These are phyloP conservation scores for Fagus sylvatica DNA, from an alignment of 306 rosid species.

Conservation along the genomic window DNA sequence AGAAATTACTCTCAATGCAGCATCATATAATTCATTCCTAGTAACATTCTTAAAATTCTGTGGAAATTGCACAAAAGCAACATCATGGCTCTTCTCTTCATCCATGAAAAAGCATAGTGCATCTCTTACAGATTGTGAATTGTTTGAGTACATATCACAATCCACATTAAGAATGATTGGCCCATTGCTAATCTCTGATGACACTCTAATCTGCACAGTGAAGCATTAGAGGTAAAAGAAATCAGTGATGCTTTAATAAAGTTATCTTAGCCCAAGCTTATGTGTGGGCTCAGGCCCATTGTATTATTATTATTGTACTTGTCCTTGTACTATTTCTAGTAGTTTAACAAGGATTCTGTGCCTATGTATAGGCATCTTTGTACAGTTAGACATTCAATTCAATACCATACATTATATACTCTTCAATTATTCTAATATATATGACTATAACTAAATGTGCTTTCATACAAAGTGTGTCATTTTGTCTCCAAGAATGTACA, in stretches of 20 bases:
- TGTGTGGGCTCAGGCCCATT: too few species aligned
- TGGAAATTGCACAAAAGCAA: conserved; percentile 79
- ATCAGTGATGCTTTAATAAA: too few species aligned
- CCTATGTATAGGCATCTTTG: too few species aligned
- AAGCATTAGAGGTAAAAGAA: background rate
- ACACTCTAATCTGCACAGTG: conserved; percentile 67
- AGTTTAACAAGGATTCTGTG: too few species aligned
- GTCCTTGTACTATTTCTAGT: too few species aligned
- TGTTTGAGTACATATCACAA: conserved; percentile 88
- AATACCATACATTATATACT: too few species aligned
- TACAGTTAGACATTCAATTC: too few species aligned
- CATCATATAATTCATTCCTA: conserved; percentile 60
- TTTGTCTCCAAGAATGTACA: background rate
- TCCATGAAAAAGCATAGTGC: conserved; percentile 85
- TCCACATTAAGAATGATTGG: conserved; percentile 70
- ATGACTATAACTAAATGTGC: background rate
- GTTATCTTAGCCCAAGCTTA: too few species aligned
- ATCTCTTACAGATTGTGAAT: conserved; percentile 59
- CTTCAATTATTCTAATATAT: too few species aligned
- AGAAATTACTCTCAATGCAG: background rate
- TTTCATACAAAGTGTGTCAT: background rate
- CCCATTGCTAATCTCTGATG: conserved; percentile 81
- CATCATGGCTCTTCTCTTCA: conserved; percentile 64
- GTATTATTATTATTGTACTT: too few species aligned
- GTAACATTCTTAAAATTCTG: conserved; percentile 54